These are phyloP conservation scores for Polyplosphaeria fusca DNA, from an alignment of 495 filamentous ascomycete species.

Conservation along the genomic window DNA sequence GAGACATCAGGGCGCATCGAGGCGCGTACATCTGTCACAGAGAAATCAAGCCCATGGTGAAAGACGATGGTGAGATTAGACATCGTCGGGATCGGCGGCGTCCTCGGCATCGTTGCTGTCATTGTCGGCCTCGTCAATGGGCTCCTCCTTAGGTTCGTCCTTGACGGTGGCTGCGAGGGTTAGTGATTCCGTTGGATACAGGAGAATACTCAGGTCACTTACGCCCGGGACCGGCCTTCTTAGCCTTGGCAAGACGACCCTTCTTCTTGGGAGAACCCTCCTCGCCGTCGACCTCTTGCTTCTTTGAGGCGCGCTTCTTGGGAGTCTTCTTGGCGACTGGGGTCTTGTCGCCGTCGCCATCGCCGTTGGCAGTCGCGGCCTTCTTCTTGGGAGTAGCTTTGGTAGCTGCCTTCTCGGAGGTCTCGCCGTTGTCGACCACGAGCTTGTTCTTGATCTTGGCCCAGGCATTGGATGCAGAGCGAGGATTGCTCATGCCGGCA, in stretches of 20 bases:
- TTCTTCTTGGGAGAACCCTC: constrained; percentile 26
- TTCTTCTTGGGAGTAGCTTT: constrained; percentile 19
- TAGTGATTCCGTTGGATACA: too few relatives aligned
- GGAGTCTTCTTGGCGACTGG: constrained; percentile 19
- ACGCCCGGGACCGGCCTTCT: too few relatives aligned
- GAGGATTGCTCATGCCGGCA: constrained; percentile 42
- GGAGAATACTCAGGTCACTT: too few relatives aligned
- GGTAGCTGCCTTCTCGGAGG: background rate
- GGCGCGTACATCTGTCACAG: too few relatives aligned
- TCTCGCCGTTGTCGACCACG: background rate
- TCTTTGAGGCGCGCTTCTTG: constrained; percentile 26
- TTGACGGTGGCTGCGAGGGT: background rate
- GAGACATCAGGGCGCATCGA: too few relatives aligned
- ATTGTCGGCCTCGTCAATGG: background rate
- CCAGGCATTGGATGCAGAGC: constrained; percentile 49
- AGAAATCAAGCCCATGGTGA: too few relatives aligned
- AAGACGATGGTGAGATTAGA: too few relatives aligned
- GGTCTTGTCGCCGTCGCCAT: constrained; percentile 7
- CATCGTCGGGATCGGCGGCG: too few relatives aligned
- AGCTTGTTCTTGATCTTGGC: constrained; percentile 50
- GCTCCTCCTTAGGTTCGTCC: background rate
- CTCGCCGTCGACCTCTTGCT: constrained; percentile 17
- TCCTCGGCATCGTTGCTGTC: background rate
- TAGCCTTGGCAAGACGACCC: constrained; percentile 18
- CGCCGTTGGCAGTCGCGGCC: constrained; percentile 9